Conservation (phyloP, 768 basidiomycete species). For the Neoboletus brunneissimus region DNA sequence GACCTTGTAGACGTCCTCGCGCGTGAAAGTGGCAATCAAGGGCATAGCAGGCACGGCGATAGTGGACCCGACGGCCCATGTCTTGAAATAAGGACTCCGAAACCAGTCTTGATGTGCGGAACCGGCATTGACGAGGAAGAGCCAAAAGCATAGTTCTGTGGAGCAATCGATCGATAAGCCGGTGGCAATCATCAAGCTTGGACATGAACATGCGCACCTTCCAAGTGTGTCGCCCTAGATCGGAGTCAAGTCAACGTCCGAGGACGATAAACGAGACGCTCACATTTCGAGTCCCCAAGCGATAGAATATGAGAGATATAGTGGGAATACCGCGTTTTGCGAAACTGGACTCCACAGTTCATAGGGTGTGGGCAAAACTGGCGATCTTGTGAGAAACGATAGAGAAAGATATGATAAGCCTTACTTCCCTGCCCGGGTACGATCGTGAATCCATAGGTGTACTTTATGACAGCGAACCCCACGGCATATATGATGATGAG, state of each 20-base stretch:
- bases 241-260: not conserved
- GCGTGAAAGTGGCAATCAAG: conserved; percentile 61
- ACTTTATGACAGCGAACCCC: conserved; percentile 73
- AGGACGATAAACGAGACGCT: conserved; percentile 19
- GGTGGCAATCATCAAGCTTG: not conserved
- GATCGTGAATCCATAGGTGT: conserved; percentile 57
- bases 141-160: conserved; percentile 82
- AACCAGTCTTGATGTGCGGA: conserved; percentile 74
- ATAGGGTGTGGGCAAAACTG: conserved; percentile 68
- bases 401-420: not conserved
- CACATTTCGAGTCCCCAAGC: conserved; percentile 79
- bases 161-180: not conserved
- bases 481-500: conserved; percentile 54
- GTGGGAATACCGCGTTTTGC: conserved; percentile 55
- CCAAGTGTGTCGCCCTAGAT: conserved; percentile 70
- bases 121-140: conserved; percentile 71
- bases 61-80: conserved; percentile 65
- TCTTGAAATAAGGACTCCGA: conserved; percentile 67
- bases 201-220: conserved; percentile 46
- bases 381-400: not conserved
- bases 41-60: conserved; percentile 67
- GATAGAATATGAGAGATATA: conserved; percentile 60
- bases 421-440: conserved; percentile 46
- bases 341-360: conserved; percentile 50
- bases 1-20: conserved; percentile 58